These are phyloP conservation scores for Pseudopithomyces chartarum DNA, from an alignment of 2,329 filamentous ascomycete genomes.

Conservation along the genomic window DNA sequence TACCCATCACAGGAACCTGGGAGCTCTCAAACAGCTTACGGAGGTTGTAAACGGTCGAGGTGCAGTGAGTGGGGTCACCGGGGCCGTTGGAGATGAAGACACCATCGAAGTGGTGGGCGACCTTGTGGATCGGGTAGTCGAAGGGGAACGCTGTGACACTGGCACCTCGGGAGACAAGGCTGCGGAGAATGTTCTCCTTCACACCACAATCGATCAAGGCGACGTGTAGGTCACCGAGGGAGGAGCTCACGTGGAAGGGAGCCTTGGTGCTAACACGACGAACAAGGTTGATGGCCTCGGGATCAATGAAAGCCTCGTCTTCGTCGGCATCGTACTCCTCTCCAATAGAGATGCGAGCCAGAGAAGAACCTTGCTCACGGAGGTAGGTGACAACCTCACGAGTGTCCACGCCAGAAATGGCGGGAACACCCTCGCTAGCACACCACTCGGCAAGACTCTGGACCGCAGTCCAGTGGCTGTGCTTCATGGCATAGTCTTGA, in stretches of 20 bases:
- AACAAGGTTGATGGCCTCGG: conserved; percentile 94
- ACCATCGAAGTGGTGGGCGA: conserved; percentile 95
- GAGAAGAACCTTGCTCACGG: conserved; percentile 93
- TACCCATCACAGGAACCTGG: conserved; percentile 92
- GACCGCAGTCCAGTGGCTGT: conserved; percentile 98
- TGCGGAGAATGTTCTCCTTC: conserved; percentile 99
- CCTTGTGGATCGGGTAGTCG: conserved; percentile 97
- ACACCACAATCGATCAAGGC: conserved; percentile 97
- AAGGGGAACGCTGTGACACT: conserved; percentile 94
- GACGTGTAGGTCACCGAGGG: conserved; percentile 83
- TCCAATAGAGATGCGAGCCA: conserved; percentile 91
- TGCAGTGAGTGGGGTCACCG: conserved; percentile 96
- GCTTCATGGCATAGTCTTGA: conserved; percentile 88
- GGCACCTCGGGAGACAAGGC: conserved; percentile 86
- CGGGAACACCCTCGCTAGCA: conserved; percentile 91
- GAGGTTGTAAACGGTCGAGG: conserved; percentile 91
- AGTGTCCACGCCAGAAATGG: conserved; percentile 95
- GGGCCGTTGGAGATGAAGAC: conserved; percentile 99
- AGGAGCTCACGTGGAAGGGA: conserved; percentile 90
- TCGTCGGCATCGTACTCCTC: conserved; percentile 99
- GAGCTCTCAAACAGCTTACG: conserved; percentile 88
- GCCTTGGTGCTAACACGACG: conserved; percentile 97
- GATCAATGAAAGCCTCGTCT: conserved; percentile 94
- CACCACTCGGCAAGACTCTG: conserved; percentile 95
- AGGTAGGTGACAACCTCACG: conserved; percentile 95